Evolutionary conservation across 2,329 filamentous ascomycete genomes (phyloP).

Genomic region (Cercospora berteroae): DNA sequence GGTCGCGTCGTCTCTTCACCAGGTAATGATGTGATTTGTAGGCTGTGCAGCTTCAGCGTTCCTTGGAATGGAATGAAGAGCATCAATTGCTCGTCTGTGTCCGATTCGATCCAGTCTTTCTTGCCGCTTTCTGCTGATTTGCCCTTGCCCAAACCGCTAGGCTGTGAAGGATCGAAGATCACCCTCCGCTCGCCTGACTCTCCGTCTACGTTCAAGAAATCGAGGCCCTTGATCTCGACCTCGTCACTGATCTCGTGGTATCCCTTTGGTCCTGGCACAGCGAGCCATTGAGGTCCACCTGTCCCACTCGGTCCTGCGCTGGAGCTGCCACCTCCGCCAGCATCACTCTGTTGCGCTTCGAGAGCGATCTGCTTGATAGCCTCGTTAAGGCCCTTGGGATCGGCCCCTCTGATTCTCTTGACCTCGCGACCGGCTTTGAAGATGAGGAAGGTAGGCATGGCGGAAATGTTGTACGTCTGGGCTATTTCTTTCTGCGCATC

Average conservation of each 20-base stretch:
- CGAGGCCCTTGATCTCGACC: conserved; percentile 74
- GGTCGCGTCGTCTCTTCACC: conserved; percentile 79
- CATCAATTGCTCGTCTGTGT: conserved; percentile 95
- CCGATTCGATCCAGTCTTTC: conserved; percentile 88
- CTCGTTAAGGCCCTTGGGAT: conserved; percentile 66
- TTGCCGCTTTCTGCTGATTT: conserved; percentile 53
- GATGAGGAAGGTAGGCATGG: conserved; percentile 89
- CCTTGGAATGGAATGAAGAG: conserved; percentile 87
- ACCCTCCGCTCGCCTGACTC: conserved; percentile 69
- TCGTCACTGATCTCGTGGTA: conserved; percentile 82
- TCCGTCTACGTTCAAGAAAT: conserved; percentile 83
- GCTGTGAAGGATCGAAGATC: conserved; percentile 67
- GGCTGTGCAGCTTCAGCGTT: conserved; percentile 82
- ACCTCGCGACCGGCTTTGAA: conserved; percentile 44
- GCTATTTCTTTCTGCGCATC: conserved; percentile 74
- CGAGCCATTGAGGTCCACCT: conserved; percentile 61
- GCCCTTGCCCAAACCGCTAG: conserved; percentile 60
- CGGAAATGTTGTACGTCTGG: conserved; percentile 68
- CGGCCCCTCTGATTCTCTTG: conserved; percentile 58
- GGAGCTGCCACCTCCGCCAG: conserved; percentile 26
- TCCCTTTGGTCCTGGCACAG: conserved; percentile 70
- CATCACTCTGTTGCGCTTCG: conserved; percentile 53
- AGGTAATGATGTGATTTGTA: conserved; percentile 79
- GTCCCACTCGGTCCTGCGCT: conserved; percentile 45
- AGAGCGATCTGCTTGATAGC: conserved; percentile 68